Evolutionary conservation across 768 basidiomycete genomes (phyloP).

Genomic region (Xerocomus brunneocitrinus): DNA sequence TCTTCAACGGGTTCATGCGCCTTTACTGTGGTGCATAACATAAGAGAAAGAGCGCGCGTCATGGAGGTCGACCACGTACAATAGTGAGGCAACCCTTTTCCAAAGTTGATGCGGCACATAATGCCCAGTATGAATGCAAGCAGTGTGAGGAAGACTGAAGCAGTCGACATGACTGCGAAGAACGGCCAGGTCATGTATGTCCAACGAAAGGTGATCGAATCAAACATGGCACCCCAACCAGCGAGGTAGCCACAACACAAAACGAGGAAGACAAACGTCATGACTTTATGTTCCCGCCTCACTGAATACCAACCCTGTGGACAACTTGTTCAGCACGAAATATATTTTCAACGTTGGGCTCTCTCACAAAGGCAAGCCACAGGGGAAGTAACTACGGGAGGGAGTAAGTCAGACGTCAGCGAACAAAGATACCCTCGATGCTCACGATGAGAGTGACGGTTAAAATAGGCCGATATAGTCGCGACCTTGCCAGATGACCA

Average conservation of each 20-base stretch:
- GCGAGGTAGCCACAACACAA: conserved; percentile 58
- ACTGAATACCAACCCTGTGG: conserved; percentile 71
- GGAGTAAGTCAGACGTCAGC: background rate
- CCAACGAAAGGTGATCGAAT: conserved; percentile 69
- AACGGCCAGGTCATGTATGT: conserved; percentile 70
- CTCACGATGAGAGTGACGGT: conserved; percentile 59
- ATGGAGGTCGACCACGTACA: conserved; percentile 39
- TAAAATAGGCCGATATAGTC: conserved; percentile 51
- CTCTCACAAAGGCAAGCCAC: conserved; percentile 58
- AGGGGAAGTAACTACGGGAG: conserved; percentile 52
- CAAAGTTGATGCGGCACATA: conserved; percentile 70
- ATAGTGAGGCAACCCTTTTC: conserved; percentile 64
- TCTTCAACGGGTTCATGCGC: conserved; percentile 47
- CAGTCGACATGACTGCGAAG: conserved; percentile 58
- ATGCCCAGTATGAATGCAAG: conserved; percentile 57
- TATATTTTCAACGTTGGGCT: background rate
- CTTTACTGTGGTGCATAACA: conserved; percentile 40
- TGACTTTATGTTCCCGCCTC: conserved; percentile 56
- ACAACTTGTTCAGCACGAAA: background rate
- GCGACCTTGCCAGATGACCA: conserved; percentile 45
- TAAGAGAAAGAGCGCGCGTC: background rate
- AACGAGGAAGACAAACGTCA: conserved; percentile 60
- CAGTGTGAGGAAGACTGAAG: conserved; percentile 55
- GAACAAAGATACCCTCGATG: conserved; percentile 10
- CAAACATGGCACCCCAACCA: conserved; percentile 72